Percentiles rank a stretch among this genome's conserved stretches.
These are phyloP conservation scores for Pichia cactophila DNA, from an alignment of 1,139 yeast species.

Conservation along the genomic window DNA sequence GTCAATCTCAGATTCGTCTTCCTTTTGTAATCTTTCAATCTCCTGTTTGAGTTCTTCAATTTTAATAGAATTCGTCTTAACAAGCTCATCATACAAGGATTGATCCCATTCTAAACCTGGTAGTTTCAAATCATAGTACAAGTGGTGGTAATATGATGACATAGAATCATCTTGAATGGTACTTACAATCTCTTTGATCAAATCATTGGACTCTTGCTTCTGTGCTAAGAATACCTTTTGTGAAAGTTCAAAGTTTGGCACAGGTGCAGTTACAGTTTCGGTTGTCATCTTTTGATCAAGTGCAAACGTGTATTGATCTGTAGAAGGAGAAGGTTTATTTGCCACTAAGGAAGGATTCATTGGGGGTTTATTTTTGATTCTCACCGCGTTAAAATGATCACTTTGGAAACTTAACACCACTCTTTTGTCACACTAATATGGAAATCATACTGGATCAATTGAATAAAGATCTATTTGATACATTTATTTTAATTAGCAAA, in stretches of 20 bases:
- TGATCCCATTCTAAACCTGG: constrained; percentile 50
- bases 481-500: background rate
- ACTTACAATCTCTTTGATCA: constrained; percentile 38
- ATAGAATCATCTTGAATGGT: constrained; percentile 54
- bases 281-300: background rate
- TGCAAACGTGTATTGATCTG: background rate
- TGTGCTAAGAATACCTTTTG: constrained; percentile 62
- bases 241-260: constrained; percentile 77
- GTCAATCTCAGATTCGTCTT: constrained; percentile 87
- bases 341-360: background rate
- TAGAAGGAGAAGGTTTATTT: too few relatives aligned
- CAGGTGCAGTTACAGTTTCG: constrained; percentile 15
- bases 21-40: constrained; percentile 70
- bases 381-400: background rate
- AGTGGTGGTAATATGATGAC: constrained; percentile 79
- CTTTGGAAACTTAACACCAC: background rate
- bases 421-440: background rate
- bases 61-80: constrained; percentile 46
- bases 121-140: constrained; percentile 43
- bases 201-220: constrained; percentile 17
- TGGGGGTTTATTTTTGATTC: background rate
- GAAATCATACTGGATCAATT: background rate
- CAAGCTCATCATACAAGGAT: constrained; percentile 41
- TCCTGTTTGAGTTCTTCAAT: constrained; percentile 51
- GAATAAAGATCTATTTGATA: background rate